Base-by-base conservation (phyloP, 2,329 filamentous ascomycete species). In the Cladobotryum protrusum region DNA sequence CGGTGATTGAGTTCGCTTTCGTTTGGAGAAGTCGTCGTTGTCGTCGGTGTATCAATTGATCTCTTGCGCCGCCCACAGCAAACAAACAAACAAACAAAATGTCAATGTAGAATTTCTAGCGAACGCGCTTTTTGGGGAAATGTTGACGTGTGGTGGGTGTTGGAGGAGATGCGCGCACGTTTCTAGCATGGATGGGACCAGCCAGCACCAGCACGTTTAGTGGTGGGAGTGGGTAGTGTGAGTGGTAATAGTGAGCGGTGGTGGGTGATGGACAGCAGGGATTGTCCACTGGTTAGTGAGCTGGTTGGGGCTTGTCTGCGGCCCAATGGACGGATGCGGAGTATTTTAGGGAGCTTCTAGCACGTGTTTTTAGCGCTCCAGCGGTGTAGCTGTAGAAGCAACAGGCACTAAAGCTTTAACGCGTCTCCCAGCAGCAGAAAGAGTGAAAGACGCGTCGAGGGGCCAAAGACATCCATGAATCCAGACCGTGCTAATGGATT, bases 381-480 rank as follows among this genome's bases (percentile, higher is more conserved):
- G 49, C 34, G 18, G 39, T 20, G 35, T n/a, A 41, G 44, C 19
- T 24, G 20, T 29, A 29, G 24, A 29, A 29, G 24, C 24, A 29
- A 29, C 24, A 9, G 7, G 24, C 24, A 29, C 24, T 8, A 29
- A 24, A 47, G 44, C 49, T 40, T 51, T 19, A 32, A 29, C 24
- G 41, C n/a, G 13, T 18, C 39, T 13, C 11, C 42, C 42, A 43
- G 48, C 48, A 43, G 43, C 37, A 15, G 40, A 32, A 36, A 24
- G 34, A 42, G 37, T 41, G 19, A 43, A 33, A 29, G 50, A 60
- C 59, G 59, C 59, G 59, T 60, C 56, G 54, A 58, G 58, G 53
- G 56, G 52, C 45, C 24, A 29, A 29, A 29, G 24, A 29, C 24
- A 29, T 29, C 6, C 24, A 24, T 24, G n/a, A 24, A 4, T 24